Conservation (phyloP, 2,329 filamentous ascomycete genomes). For the Passalora sequoiae region DNA sequence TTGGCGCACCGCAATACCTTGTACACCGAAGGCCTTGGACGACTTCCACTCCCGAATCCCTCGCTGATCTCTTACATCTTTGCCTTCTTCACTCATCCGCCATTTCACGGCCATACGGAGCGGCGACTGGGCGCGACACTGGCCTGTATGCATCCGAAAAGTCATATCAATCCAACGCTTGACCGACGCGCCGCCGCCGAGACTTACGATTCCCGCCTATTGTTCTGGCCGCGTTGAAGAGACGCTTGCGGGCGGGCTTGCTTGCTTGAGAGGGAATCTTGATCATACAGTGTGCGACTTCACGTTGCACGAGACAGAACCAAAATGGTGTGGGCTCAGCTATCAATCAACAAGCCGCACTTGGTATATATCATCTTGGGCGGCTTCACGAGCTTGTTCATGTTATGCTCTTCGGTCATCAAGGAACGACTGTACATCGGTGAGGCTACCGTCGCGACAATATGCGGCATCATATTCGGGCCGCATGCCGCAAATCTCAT, state of each 20-base stretch:
- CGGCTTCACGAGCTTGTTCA: slow-evolving; percentile 95
- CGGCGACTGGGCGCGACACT: slow-evolving; percentile 33
- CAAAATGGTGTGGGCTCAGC: slow-evolving; percentile 29
- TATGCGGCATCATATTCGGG: slow-evolving; percentile 84
- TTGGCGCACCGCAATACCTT: background rate
- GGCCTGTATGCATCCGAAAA: slow-evolving; percentile 12
- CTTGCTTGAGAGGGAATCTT: too few relatives aligned
- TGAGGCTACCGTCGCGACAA: slow-evolving; percentile 88
- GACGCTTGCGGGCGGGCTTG: background rate
- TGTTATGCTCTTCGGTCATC: slow-evolving; percentile 95
- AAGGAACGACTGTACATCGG: slow-evolving; percentile 99
- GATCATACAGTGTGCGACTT: too few relatives aligned
- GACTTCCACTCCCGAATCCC: slow-evolving; percentile 7
- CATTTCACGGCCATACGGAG: slow-evolving; percentile 25
- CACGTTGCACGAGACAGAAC: slow-evolving; percentile 2
- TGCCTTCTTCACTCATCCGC: slow-evolving; percentile 8
- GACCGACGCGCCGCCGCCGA: slow-evolving; percentile 12
- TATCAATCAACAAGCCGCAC: slow-evolving; percentile 87
- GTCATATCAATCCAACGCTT: background rate
- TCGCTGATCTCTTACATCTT: background rate
- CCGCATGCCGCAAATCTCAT: slow-evolving; percentile 79
- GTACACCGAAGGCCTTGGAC: background rate
- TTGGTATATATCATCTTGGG: slow-evolving; percentile 97
- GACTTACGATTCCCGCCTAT: slow-evolving; percentile 19
- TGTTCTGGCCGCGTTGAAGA: slow-evolving; percentile 12